Conservation (phyloP, 2,329 filamentous ascomycete genomes). For the Calonectria crousiana region DNA sequence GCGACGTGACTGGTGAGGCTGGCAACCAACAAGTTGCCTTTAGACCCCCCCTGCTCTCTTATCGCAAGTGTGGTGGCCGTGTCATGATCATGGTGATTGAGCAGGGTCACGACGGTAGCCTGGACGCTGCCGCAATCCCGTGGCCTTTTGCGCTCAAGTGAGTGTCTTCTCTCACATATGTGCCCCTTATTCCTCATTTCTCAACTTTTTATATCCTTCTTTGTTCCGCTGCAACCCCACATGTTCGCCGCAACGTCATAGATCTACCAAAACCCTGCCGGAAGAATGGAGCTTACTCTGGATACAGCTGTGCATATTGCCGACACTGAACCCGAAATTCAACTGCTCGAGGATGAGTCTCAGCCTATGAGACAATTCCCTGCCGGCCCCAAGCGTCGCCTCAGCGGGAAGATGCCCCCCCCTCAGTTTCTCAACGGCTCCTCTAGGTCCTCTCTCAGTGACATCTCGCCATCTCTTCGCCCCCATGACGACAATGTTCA, state of each 20-base stretch:
- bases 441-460: constrained; percentile 59
- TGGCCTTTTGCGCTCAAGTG: constrained; percentile 24
- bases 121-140: constrained; percentile 2
- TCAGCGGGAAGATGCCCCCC: constrained; percentile 48
- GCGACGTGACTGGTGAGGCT: constrained; percentile 18
- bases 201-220: constrained; percentile 2
- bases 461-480: constrained; percentile 44
- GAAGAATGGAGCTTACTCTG: constrained; percentile 39
- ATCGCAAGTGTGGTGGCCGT: constrained; percentile 29
- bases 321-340: constrained; percentile 57
- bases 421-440: constrained; percentile 51
- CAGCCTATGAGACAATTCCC: constrained; percentile 48
- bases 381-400: constrained; percentile 48
- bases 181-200: neutral
- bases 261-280: constrained; percentile 1
- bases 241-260: constrained; percentile 12
- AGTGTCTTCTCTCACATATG: constrained; percentile 20
- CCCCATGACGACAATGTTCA: constrained; percentile 44
- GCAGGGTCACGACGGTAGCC: constrained; percentile 11
- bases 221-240: constrained; percentile 12
- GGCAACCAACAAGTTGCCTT: constrained; percentile 12
- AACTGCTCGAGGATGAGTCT: constrained; percentile 48
- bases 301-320: constrained; percentile 67
- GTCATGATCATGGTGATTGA: constrained; percentile 25
- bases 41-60: constrained; percentile 24